Evolutionary conservation across 2,329 filamentous ascomycete genomes (phyloP), one percentile per base, ranked within the genome.

Genomic region (Ophiostoma himal-ulmi): DNA sequence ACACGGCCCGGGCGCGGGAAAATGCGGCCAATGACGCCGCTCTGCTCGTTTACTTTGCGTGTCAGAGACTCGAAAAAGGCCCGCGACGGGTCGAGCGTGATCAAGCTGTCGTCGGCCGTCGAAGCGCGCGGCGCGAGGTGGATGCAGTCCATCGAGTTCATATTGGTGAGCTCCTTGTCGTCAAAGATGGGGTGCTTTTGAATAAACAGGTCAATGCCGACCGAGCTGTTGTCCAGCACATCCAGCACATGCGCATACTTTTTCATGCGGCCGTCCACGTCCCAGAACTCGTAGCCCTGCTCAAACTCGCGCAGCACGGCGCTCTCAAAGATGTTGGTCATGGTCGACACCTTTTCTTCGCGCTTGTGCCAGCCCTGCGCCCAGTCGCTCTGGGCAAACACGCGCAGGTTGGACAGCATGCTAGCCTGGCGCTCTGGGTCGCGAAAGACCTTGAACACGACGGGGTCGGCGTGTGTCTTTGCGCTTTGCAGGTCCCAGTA

Each of bases 231-330:
- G 77, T 96, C 96, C 64, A 99, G 83, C 1, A 86, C 86, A 71
- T 91, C 88, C 70, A 99, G 81, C 20, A 99, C 93, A 75, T 93
- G 88, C 1, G 94, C 94, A 79, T 97, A 98, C 76, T 91, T 88
- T 75, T 86, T 88, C 94, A 98, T 97, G 69, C 89, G 85, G 1
- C 92, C 93, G 74, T 96, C 91, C 69, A 96, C 88, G 78, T 99
- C 94, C 81, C 91, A 91, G 62, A 88, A 89, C 78, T 95, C 92
- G 74, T 96, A 96, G 4, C 93, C 95, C 76, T 95, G 91, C 79
- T 96, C 91, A 75, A 99, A 99, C 78, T 99, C 95, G 67, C 91
- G 87, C 68, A 97, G 81, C 3, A 96, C 94, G 3, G 94, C 93
- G 70, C 90, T 93, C 80, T 98, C 94, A 76, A 99, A 99, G 71